Evolutionary conservation across 108 stramenopile species (phyloP).

Genomic region (Skeletonema grethae): DNA sequence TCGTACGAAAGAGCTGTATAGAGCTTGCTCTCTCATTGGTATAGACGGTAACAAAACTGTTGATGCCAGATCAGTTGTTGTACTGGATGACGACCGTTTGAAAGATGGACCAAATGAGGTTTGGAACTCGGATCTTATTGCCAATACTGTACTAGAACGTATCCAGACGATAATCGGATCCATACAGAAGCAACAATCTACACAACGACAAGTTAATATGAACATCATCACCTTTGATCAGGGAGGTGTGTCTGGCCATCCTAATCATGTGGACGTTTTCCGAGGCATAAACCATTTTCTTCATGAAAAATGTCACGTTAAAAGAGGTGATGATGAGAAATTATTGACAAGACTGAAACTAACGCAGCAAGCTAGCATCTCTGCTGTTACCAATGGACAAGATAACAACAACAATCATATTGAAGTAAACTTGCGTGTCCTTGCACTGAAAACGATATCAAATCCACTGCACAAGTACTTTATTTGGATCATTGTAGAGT

Average conservation of each 20-base stretch:
- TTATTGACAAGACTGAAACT: background rate
- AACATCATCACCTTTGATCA: constrained; percentile 77
- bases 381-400: background rate
- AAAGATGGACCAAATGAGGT: constrained; percentile 52
- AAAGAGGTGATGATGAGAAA: background rate
- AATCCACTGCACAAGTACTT: constrained; percentile 52
- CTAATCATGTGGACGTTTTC: constrained; percentile 80
- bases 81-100: constrained; percentile 28
- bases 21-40: constrained; percentile 55
- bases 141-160: constrained; percentile 22
- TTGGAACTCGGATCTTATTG: constrained; percentile 43
- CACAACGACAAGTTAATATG: constrained; percentile 28
- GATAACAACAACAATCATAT: background rate
- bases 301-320: constrained; percentile 25
- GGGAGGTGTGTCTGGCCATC: constrained; percentile 77
- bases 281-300: constrained; percentile 54
- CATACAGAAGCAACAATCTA: constrained; percentile 1
- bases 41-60: background rate
- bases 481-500: constrained; percentile 41
- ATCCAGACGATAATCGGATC: background rate
- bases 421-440: constrained; percentile 18
- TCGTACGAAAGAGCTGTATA: constrained; percentile 61
- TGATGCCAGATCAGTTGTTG: constrained; percentile 16
- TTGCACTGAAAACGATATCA: constrained; percentile 30
- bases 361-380: background rate